Conservation (phyloP, 75 land plant genomes). For the Azolla pinnata region DNA sequence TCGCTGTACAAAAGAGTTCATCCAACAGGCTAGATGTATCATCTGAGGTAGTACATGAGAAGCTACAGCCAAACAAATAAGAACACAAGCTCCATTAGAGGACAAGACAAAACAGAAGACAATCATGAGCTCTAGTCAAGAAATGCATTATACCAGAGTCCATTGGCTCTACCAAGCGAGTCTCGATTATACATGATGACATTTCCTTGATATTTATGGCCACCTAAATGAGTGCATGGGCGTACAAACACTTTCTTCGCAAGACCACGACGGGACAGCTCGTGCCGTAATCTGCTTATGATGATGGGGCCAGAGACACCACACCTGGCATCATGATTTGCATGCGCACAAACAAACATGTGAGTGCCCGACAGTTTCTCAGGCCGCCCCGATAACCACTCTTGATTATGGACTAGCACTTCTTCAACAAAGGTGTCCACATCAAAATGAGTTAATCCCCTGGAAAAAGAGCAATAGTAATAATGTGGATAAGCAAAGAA, state of each 20-base stretch:
- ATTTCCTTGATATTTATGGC: constrained; percentile 94
- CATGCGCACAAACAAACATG: constrained; percentile 35
- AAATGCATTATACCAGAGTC: neutral
- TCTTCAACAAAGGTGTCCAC: constrained; percentile 35
- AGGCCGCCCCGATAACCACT: constrained; percentile 14
- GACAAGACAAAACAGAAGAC: neutral
- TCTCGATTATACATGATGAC: constrained; percentile 59
- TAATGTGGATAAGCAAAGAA: neutral
- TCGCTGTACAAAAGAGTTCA: constrained; percentile 17
- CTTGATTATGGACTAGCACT: constrained; percentile 22
- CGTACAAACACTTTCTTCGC: constrained; percentile 55
- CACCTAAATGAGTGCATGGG: constrained; percentile 90
- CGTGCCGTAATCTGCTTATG: constrained; percentile 15
- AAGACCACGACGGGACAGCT: constrained; percentile 32
- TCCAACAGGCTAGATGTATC: constrained; percentile 26
- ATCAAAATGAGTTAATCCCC: constrained; percentile 28
- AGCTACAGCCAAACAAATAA: constrained; percentile 10
- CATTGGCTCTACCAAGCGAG: neutral
- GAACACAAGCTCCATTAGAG: neutral
- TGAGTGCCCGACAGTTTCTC: constrained; percentile 25
- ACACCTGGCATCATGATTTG: constrained; percentile 27
- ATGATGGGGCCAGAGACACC: constrained; percentile 30
- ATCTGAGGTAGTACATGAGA: constrained; percentile 28
- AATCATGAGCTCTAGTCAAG: neutral
- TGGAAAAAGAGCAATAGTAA: constrained; percentile 8